Percentiles rank a stretch among this genome's conserved stretches.
These are phyloP conservation scores for Acanthamoeba sp. DNA, from an alignment of 208 protist genomes.

Conservation along the genomic window DNA sequence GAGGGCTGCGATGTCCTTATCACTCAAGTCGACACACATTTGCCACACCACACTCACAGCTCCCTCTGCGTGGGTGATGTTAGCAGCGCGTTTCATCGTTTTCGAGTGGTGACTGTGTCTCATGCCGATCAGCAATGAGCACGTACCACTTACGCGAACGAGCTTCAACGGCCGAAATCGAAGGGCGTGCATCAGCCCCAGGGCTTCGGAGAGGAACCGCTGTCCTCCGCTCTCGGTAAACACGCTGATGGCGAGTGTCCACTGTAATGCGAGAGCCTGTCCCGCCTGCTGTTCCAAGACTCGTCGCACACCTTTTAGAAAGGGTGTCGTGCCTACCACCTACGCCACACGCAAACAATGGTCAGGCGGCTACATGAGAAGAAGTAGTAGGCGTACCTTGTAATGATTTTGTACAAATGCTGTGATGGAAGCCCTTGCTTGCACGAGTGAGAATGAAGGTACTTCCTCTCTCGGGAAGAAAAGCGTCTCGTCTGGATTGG, in stretches of 20 bases:
- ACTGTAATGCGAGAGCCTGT: background rate
- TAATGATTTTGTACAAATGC: constrained; percentile 31
- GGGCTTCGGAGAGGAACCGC: background rate
- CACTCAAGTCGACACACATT: background rate
- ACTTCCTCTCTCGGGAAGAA: background rate
- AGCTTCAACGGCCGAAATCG: constrained; percentile 18
- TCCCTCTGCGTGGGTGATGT: background rate
- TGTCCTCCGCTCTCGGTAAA: background rate
- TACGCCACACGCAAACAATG: background rate
- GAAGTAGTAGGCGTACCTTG: background rate
- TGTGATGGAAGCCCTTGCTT: constrained; percentile 1
- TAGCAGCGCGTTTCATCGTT: too few species aligned
- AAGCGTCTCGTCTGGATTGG: background rate
- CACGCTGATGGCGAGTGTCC: constrained; percentile 11
- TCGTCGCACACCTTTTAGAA: background rate
- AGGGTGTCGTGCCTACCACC: constrained; percentile 1
- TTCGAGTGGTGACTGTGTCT: background rate
- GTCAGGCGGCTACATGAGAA: background rate
- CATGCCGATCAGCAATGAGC: too few species aligned
- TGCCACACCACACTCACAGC: background rate
- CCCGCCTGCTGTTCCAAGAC: constrained; percentile 5
- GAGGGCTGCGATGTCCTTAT: constrained; percentile 7
- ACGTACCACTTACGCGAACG: background rate
- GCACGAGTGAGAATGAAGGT: background rate
- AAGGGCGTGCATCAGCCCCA: background rate